These are phyloP conservation scores for Croton laevigatus DNA, from an alignment of 441 rosid genomes.

Conservation along the genomic window DNA sequence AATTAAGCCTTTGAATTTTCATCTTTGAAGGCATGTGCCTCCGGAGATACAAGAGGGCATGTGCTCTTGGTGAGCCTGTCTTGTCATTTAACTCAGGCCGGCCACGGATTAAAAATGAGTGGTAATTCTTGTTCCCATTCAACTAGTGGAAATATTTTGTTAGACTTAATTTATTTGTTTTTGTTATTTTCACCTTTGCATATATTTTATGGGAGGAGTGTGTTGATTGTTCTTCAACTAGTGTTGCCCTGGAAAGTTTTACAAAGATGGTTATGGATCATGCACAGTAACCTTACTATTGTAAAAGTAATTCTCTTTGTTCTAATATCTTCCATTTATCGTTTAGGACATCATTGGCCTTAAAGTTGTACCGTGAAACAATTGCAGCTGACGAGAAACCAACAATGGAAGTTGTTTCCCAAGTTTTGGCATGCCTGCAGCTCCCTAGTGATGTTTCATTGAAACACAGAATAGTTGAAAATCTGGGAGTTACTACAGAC, in stretches of 20 bases:
- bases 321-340: slow-evolving; percentile 21
- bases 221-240: not conserved
- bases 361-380: slow-evolving; percentile 66
- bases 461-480: slow-evolving; percentile 62
- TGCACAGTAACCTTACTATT: not conserved
- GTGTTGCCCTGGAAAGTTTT: not conserved
- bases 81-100: slow-evolving; percentile 57
- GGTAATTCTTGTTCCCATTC: slow-evolving; percentile 40
- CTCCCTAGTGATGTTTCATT: slow-evolving; percentile 65
- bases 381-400: slow-evolving; percentile 60
- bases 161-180: slow-evolving; percentile 6
- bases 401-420: slow-evolving; percentile 70
- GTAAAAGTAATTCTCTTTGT: slow-evolving; percentile 1
- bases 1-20: slow-evolving; percentile 14
- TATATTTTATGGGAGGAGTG: not conserved
- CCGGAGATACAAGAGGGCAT: slow-evolving; percentile 64
- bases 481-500: slow-evolving; percentile 49
- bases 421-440: slow-evolving; percentile 80
- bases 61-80: slow-evolving; percentile 55
- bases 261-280: not conserved
- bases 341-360: slow-evolving; percentile 69
- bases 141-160: not conserved
- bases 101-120: slow-evolving; percentile 70
- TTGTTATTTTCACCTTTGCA: not conserved
- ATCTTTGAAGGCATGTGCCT: slow-evolving; percentile 63